Evolutionary conservation across 2,329 filamentous ascomycete genomes (phyloP), one percentile per base, ranked within the genome.

Genomic region (Fusarium goolgardi): DNA sequence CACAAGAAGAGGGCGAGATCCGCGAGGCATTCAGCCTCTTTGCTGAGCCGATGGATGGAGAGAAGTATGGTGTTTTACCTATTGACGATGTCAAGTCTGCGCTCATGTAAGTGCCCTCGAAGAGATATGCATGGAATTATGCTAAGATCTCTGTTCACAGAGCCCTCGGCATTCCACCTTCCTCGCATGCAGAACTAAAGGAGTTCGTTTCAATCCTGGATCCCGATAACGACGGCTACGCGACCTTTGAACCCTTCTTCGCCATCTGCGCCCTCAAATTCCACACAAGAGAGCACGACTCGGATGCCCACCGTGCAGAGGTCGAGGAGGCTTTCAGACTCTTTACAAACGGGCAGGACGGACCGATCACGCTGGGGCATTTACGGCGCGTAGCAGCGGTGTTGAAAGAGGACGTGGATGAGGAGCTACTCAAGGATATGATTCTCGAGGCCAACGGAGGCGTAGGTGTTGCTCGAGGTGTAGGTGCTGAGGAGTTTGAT

Each of bases 371-470:
- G 3, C 75, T 98, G 29, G 86, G 85, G 18, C 91, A 97, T 79
- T 80, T 99, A 76, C 87, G 88, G 75, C 85, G 91, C 73, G 90
- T 97, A 55, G 94, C 94, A 41, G 88, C 87, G 71, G 87, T 93
- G 72, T 81, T 99, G 73, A 92, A 93, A 79, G 93, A 97, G 80
- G 93, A 90, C 65, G 90, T 97, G 25, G 87, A 88, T 61, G 96
- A 98, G 73, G 90, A 93, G 49, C 80, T 97, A 75, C 81, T 99
- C 75, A 88, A 88, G 81, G 94, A 97, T 81, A 99, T 99, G 96
- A 91, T 99, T 59, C 82, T 94, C 49, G 95, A 98, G 83, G 96
- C 95, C 49, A 97, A 96, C 78, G 92, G 92, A 4, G 93, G 92
- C 2, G 88, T 85, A 6, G 90, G 91, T 18, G 86, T 91, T 13